These are phyloP conservation scores for Lachancea thermotolerans DNA, from an alignment of 805 yeast genomes.

Conservation along the genomic window DNA sequence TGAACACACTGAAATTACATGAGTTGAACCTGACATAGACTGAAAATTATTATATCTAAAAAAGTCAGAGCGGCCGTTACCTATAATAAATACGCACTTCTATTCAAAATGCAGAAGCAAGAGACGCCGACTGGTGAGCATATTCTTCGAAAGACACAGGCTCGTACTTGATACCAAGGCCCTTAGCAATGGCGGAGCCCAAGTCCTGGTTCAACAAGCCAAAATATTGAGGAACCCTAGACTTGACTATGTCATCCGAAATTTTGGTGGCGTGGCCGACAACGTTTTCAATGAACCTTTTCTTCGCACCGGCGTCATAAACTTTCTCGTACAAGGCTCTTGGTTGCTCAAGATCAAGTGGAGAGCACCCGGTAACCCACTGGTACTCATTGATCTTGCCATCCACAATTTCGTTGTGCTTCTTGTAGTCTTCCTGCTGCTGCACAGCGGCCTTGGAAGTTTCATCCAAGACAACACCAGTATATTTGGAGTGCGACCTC, in stretches of 20 bases:
- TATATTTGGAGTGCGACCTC: constrained; percentile 23
- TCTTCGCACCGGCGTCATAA: constrained; percentile 29
- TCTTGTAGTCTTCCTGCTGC: constrained; percentile 25
- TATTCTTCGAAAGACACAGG: constrained; percentile 33
- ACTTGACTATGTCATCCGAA: constrained; percentile 28
- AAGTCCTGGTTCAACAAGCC: constrained; percentile 37
- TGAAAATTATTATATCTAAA: too few relatives aligned
- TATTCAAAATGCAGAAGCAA: constrained; percentile 10
- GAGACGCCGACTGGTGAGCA: constrained; percentile 24
- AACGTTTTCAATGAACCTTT: constrained; percentile 34
- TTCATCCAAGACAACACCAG: constrained; percentile 30
- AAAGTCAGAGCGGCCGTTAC: background rate
- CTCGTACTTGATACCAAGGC: constrained; percentile 35
- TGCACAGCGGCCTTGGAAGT: constrained; percentile 23
- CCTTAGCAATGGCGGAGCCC: constrained; percentile 37
- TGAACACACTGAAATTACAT: background rate
- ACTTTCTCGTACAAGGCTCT: constrained; percentile 38
- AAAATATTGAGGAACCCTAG: constrained; percentile 36
- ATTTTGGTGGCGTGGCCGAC: constrained; percentile 36
- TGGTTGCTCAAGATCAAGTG: constrained; percentile 43
- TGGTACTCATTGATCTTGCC: constrained; percentile 32
- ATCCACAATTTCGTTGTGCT: constrained; percentile 36
- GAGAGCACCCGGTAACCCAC: constrained; percentile 37
- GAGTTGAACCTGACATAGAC: background rate
- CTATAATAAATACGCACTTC: background rate